Conservation (phyloP, 176 grass and related monocot species). For the Cenchrus americanus region DNA sequence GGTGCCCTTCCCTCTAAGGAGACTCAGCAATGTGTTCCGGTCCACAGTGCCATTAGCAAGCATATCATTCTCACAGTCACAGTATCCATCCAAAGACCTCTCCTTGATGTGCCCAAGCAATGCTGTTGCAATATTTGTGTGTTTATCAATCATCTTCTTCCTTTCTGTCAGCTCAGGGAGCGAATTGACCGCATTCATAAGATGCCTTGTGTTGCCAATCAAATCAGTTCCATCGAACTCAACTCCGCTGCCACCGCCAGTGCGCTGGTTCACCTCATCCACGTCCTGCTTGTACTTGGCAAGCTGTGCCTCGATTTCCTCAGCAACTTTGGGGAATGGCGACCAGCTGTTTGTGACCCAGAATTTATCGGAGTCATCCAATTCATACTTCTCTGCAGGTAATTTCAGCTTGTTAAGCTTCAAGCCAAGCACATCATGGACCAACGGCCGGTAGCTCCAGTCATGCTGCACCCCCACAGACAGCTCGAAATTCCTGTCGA, state of each 20-base stretch:
- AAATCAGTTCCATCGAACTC: constrained; percentile 92
- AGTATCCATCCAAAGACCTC: constrained; percentile 86
- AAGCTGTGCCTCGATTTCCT: constrained; percentile 79
- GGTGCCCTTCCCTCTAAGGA: constrained; percentile 83
- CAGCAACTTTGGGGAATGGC: constrained; percentile 78
- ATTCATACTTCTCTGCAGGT: constrained; percentile 71
- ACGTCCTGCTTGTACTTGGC: constrained; percentile 95
- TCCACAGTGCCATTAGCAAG: constrained; percentile 75
- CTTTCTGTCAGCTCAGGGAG: constrained; percentile 85
- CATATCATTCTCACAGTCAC: constrained; percentile 82
- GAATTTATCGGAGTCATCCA: constrained; percentile 88
- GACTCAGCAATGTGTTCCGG: constrained; percentile 57
- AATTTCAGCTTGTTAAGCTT: constrained; percentile 72
- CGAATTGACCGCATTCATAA: constrained; percentile 94
- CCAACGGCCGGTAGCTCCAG: constrained; percentile 88
- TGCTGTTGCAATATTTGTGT: constrained; percentile 85
- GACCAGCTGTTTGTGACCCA: constrained; percentile 90
- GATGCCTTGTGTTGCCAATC: constrained; percentile 90
- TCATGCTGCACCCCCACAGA: constrained; percentile 85
- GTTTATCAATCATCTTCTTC: constrained; percentile 96
- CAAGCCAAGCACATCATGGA: constrained; percentile 80
- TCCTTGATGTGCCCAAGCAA: constrained; percentile 89
- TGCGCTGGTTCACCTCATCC: constrained; percentile 88
- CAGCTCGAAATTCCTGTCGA: constrained; percentile 85
- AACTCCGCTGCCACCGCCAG: constrained; percentile 74